A percentile compares a stretch with the other conserved stretches of the same genome.
Conservation (phyloP, 164 flowering plant species). For the grape (Vitis vinifera) region ASM3070453v1 NC_081821.1:1800501-1801000, state of each 20-base stretch:
- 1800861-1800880: not conserved
- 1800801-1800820: not conserved
- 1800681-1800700: constrained; percentile 37
- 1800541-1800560: not conserved
- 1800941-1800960: constrained; percentile 46
- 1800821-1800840: not conserved
- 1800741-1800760: not conserved
- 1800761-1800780: not conserved
- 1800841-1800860: not conserved
- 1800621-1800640: constrained; percentile 46
- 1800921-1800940: constrained; percentile 41
- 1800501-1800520: not conserved
- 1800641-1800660: constrained; percentile 42
- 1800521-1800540: not conserved
- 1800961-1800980: constrained; percentile 36
- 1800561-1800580: not conserved
- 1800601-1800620: constrained; percentile 34
- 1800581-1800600: constrained; percentile 53
- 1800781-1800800: too few species aligned
- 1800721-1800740: not conserved
- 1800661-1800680: constrained; percentile 45
- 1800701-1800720: constrained; percentile 14
- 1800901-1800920: constrained; percentile 39
- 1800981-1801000: constrained; percentile 17
- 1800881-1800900: constrained; percentile 39